phyloP scores from a whole-genome alignment of 2,329 filamentous ascomycete species.

The Trichophyton verrucosum region DNA sequence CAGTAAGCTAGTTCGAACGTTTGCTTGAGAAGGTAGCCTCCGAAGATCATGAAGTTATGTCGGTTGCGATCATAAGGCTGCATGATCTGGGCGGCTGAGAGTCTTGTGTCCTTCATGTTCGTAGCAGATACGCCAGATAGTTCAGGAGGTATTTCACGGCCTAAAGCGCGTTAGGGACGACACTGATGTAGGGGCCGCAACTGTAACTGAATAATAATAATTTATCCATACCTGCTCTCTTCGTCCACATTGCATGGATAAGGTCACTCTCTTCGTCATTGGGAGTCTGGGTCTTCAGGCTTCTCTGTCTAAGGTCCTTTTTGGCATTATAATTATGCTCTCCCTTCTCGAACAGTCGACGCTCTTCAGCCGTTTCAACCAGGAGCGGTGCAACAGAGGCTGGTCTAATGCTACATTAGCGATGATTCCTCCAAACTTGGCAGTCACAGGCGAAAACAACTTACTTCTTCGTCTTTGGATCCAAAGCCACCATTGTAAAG shows the following conservation, averaged over 20 bases:
- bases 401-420: constrained; percentile 32
- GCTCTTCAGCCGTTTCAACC: constrained; percentile 53
- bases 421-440: neutral
- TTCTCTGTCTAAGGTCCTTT: constrained; percentile 48
- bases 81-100: constrained; percentile 61
- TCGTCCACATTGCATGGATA: constrained; percentile 62
- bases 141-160: neutral
- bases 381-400: constrained; percentile 50
- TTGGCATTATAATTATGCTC: constrained; percentile 56
- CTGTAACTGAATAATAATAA: neutral
- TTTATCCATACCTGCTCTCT: constrained; percentile 45
- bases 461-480: constrained; percentile 53
- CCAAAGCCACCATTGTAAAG: constrained; percentile 65
- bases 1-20: constrained; percentile 68
- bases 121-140: constrained; percentile 26
- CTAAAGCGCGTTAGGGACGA: neutral
- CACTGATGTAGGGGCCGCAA: neutral
- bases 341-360: constrained; percentile 48
- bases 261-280: constrained; percentile 59
- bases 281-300: constrained; percentile 54
- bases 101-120: constrained; percentile 50
- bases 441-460: constrained; percentile 10
- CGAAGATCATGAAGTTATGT: constrained; percentile 69
- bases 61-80: constrained; percentile 59
- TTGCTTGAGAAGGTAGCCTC: constrained; percentile 60